These are phyloP conservation scores for Pelargonium nanum DNA, from an alignment of 345 rosid genomes.

Conservation along the genomic window DNA sequence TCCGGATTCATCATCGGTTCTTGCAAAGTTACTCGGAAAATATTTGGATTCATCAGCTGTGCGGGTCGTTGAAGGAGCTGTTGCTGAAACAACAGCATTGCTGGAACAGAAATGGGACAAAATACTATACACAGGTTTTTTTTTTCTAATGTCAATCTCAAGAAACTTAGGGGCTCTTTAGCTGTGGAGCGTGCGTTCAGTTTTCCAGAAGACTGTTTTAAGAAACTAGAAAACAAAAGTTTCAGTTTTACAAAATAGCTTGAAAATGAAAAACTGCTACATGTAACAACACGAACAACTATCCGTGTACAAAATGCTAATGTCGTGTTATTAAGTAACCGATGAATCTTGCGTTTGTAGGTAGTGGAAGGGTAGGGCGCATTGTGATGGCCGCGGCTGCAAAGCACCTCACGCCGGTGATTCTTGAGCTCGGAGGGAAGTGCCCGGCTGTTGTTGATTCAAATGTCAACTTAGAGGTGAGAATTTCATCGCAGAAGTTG, in stretches of 20 bases:
- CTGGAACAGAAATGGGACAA: slow-evolving; percentile 48
- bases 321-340: neutral
- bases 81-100: slow-evolving; percentile 35
- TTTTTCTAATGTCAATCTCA: neutral
- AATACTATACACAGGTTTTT: slow-evolving; percentile 46
- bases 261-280: too few relatives aligned
- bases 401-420: slow-evolving; percentile 41
- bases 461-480: slow-evolving; percentile 26
- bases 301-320: too few relatives aligned
- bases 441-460: slow-evolving; percentile 51
- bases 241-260: too few relatives aligned
- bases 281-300: too few relatives aligned
- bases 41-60: slow-evolving; percentile 29
- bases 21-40: slow-evolving; percentile 20
- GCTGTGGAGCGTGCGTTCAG: too few relatives aligned
- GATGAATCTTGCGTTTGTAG: slow-evolving; percentile 8
- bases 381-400: slow-evolving; percentile 55
- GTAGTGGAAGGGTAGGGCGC: slow-evolving; percentile 34
- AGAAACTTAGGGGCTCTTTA: too few relatives aligned
- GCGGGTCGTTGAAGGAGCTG: slow-evolving; percentile 34
- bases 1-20: slow-evolving; percentile 38
- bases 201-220: too few relatives aligned
- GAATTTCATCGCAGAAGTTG: neutral
- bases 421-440: slow-evolving; percentile 49
- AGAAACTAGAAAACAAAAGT: too few relatives aligned